These are phyloP conservation scores for Termitomyces sp. DNA, from an alignment of 768 basidiomycete genomes.

Conservation along the genomic window DNA sequence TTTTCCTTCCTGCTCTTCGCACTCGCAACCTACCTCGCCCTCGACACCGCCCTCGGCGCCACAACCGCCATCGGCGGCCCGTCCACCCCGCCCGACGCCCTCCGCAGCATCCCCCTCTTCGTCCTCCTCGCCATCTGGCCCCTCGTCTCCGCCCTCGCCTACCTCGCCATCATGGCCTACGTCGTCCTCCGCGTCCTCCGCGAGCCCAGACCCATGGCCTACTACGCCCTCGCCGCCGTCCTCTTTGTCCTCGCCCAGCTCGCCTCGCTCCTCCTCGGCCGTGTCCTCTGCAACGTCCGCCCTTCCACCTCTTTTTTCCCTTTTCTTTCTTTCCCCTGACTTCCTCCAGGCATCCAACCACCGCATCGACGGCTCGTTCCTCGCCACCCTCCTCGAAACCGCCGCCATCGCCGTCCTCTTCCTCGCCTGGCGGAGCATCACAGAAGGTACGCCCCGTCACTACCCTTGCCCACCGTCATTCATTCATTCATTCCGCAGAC, in stretches of 20 bases:
- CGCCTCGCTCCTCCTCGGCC: constrained; percentile 74
- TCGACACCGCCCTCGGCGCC: constrained; percentile 73
- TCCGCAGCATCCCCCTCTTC: constrained; percentile 73
- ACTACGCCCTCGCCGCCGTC: constrained; percentile 66
- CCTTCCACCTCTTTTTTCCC: too few relatives aligned
- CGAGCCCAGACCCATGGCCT: constrained; percentile 77
- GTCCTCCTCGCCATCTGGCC: constrained; percentile 80
- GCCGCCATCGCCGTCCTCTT: constrained; percentile 63
- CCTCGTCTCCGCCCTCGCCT: constrained; percentile 41
- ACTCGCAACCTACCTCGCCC: constrained; percentile 74
- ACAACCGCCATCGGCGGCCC: constrained; percentile 53
- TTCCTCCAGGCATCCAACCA: constrained; percentile 44
- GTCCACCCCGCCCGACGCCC: constrained; percentile 45
- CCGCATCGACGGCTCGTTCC: constrained; percentile 82
- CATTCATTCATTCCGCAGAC: constrained; percentile 16
- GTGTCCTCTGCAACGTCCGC: constrained; percentile 62
- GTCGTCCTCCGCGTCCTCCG: constrained; percentile 72
- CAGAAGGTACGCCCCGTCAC: constrained; percentile 56
- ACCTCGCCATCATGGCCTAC: constrained; percentile 72
- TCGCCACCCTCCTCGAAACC: constrained; percentile 82
- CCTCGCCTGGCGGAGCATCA: constrained; percentile 83
- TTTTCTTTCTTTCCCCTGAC: neutral
- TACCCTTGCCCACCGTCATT: too few relatives aligned
- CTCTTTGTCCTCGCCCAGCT: constrained; percentile 80
- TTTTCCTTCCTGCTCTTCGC: constrained; percentile 57